phyloP scores from a whole-genome alignment of 257 asterid genomes.

The Nicotiana tabacum region DNA sequence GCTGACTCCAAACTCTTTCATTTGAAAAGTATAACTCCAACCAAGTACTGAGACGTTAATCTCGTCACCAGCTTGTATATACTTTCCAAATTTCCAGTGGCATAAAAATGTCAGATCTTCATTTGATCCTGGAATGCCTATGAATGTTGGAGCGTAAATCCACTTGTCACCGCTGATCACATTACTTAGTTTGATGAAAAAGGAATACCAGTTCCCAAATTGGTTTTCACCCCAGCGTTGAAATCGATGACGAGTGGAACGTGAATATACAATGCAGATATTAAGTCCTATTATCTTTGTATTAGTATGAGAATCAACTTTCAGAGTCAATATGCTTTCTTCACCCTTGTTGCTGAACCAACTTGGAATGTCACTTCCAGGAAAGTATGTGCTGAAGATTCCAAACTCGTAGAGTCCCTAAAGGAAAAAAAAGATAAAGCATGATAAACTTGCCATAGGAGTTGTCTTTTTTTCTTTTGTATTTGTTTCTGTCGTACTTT shows the following conservation, averaged over 20 bases:
- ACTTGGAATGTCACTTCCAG: constrained; percentile 7
- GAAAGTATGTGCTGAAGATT: constrained; percentile 14
- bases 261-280: constrained; percentile 9
- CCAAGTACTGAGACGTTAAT: constrained; percentile 11
- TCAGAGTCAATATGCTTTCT: constrained; percentile 1
- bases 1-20: constrained; percentile 8
- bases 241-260: not conserved
- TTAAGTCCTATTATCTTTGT: not conserved
- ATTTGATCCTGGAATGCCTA: constrained; percentile 16
- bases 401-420: constrained; percentile 17
- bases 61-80: constrained; percentile 1
- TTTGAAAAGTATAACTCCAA: not conserved
- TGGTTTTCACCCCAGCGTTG: not conserved
- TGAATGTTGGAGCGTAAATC: constrained; percentile 18
- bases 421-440: not conserved
- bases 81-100: constrained; percentile 13
- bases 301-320: not conserved
- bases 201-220: constrained; percentile 1
- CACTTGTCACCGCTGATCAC: not conserved
- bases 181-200: not conserved
- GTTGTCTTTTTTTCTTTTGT: not conserved
- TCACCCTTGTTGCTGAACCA: not conserved
- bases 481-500: not conserved
- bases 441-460: not conserved
- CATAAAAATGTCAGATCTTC: constrained; percentile 6